phyloP scores from a whole-genome alignment of 2,329 filamentous ascomycete genomes.

The Cephalotrichum gorgonifer region DNA sequence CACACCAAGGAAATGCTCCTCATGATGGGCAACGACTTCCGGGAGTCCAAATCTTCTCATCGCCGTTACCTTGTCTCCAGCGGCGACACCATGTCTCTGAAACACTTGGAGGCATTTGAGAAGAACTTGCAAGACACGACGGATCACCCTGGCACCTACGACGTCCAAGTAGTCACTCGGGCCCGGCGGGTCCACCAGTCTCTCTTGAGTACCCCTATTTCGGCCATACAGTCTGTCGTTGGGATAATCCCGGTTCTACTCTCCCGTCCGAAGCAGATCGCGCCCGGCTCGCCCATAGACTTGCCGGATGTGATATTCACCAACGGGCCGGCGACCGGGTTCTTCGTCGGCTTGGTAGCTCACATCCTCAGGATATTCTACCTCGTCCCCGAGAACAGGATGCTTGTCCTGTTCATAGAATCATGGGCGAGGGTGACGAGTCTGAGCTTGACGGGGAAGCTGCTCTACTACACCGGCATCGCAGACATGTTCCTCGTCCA shows the following conservation, averaged over 20 bases:
- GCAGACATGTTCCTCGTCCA: slow-evolving; percentile 78
- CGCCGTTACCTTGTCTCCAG: slow-evolving; percentile 74
- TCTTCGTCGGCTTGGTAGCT: slow-evolving; percentile 54
- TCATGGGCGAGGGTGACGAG: slow-evolving; percentile 80
- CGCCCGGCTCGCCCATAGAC: slow-evolving; percentile 23
- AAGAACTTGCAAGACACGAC: neutral
- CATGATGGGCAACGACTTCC: slow-evolving; percentile 57
- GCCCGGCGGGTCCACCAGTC: slow-evolving; percentile 77
- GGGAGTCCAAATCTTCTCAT: slow-evolving; percentile 41
- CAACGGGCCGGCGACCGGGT: slow-evolving; percentile 82
- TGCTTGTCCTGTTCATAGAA: slow-evolving; percentile 79
- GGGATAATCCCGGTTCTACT: slow-evolving; percentile 49
- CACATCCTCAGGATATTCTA: slow-evolving; percentile 35
- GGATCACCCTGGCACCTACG: slow-evolving; percentile 38
- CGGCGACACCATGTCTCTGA: slow-evolving; percentile 59
- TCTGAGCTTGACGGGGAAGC: slow-evolving; percentile 73
- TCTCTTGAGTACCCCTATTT: slow-evolving; percentile 61
- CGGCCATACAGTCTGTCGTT: slow-evolving; percentile 54
- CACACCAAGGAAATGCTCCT: slow-evolving; percentile 93
- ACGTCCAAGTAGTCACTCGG: slow-evolving; percentile 59
- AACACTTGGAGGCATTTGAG: slow-evolving; percentile 49
- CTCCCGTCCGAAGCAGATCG: slow-evolving; percentile 14
- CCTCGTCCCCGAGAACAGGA: slow-evolving; percentile 37
- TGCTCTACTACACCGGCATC: slow-evolving; percentile 53
- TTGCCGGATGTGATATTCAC: slow-evolving; percentile 65